These are phyloP conservation scores for Solanum stenotomum DNA, from an alignment of 257 asterid species.

Conservation along the genomic window DNA sequence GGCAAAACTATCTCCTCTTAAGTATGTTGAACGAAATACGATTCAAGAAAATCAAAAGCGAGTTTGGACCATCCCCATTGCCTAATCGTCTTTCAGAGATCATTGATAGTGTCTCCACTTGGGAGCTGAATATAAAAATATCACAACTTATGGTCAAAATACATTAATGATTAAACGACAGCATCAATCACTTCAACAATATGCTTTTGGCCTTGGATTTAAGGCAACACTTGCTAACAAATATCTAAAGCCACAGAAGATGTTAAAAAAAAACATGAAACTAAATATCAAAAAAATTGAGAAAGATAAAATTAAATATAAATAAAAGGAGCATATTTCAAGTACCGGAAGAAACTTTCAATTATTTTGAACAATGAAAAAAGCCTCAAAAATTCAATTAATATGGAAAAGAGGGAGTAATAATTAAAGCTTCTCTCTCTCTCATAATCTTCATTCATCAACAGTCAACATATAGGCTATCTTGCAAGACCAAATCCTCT, in stretches of 20 bases:
- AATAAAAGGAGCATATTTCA: background rate
- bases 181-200: background rate
- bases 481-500: background rate
- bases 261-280: background rate
- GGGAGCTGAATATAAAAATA: background rate
- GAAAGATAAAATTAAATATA: background rate
- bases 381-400: background rate
- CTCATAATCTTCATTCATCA: background rate
- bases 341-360: background rate
- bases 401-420: background rate
- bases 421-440: background rate
- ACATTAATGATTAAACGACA: background rate
- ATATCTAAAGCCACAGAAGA: background rate
- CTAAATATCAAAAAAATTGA: background rate
- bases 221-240: background rate
- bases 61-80: background rate
- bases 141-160: background rate
- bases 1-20: background rate
- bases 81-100: background rate
- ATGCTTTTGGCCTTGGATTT: background rate
- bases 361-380: background rate
- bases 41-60: background rate
- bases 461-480: background rate
- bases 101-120: background rate
- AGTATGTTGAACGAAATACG: background rate